These are phyloP conservation scores for Magnolia kwangsiensis DNA, from an alignment of 164 flowering plant genomes.

Conservation along the genomic window DNA sequence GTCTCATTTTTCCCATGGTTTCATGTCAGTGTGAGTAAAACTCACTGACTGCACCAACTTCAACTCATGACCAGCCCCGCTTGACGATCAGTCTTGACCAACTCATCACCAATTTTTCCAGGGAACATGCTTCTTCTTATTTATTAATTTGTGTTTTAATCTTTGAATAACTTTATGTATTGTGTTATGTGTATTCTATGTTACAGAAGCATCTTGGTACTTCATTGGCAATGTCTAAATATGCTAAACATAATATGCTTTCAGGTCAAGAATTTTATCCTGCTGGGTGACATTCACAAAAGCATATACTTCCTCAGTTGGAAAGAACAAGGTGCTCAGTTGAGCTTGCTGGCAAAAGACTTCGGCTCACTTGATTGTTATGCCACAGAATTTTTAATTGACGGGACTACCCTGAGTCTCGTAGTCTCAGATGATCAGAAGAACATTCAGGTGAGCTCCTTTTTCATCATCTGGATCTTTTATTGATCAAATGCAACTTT, in stretches of 20 bases:
- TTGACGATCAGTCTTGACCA: neutral
- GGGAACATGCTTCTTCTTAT: neutral
- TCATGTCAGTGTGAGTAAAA: neutral
- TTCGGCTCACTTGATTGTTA: constrained; percentile 91
- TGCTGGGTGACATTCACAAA: constrained; percentile 88
- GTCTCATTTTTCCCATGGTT: neutral
- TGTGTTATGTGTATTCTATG: neutral
- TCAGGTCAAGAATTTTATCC: constrained; percentile 95
- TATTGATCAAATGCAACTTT: neutral
- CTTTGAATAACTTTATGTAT: neutral
- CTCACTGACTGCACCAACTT: neutral
- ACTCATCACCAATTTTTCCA: neutral
- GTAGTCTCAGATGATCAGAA: constrained; percentile 90
- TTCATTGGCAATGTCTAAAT: neutral
- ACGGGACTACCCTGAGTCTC: constrained; percentile 89
- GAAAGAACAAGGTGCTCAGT: constrained; percentile 96
- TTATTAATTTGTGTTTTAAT: too few species aligned
- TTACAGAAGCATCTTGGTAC: neutral
- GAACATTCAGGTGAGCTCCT: constrained; percentile 69
- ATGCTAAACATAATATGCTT: constrained; percentile 3
- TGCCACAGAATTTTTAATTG: constrained; percentile 92
- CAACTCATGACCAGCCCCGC: neutral
- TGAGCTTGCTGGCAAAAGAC: constrained; percentile 87
- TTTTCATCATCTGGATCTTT: neutral
- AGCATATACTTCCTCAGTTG: constrained; percentile 96